Base-by-base conservation (phyloP, 805 yeast genomes). In the Blastobotrys muscicola region DNA sequence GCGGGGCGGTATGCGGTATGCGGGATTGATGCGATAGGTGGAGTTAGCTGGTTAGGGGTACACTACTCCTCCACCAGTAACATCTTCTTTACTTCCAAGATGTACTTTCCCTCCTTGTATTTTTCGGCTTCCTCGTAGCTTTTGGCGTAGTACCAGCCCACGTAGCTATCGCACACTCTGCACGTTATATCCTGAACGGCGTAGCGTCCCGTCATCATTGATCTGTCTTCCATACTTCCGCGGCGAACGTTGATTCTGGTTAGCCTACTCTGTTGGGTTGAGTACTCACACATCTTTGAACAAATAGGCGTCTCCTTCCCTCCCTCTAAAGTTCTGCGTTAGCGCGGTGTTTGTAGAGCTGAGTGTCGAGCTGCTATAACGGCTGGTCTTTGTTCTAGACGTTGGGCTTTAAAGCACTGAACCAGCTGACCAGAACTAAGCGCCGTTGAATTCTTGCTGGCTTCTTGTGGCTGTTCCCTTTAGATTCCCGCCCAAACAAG, bases 71-170 rank as follows among this genome's bases (percentile, higher is more conserved):
- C 26, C 26, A 20, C 26, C 6, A 20, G 26, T 20, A 20, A 20
- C 26, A 20, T 20, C 26, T 20, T 48, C 46, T 56, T 57, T 33
- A 56, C 54, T 49, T 78, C 83, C 47, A 80, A 64, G 33, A 80
- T 76, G 51, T 62, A 79, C 50, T 71, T 69, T 7, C 82, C 81
- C 52, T 76, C 83, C 56, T 80, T 80, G 56, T 74, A 78, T 46
- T 67, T 63, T 60, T 78, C 80, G 12, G 64, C 57, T 14, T 53
- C 52, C 26, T 62, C 58, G 29, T 66, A 68, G 37, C 81, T 71
- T 50, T 65, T 65, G 33, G 78, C 55, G 52, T 80, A 80, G 47
- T 70, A 72, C 86, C 86, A 80, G 2, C 85, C 86, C 12, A 80
- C 62, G 42, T 71, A 60, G 4, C 60, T 56, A 40, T 64, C 62